A percentile compares a stretch with the other conserved stretches of the same genome.
phyloP scores from a whole-genome alignment of 1,139 yeast species.

The Hansenula lynferdii region DNA sequence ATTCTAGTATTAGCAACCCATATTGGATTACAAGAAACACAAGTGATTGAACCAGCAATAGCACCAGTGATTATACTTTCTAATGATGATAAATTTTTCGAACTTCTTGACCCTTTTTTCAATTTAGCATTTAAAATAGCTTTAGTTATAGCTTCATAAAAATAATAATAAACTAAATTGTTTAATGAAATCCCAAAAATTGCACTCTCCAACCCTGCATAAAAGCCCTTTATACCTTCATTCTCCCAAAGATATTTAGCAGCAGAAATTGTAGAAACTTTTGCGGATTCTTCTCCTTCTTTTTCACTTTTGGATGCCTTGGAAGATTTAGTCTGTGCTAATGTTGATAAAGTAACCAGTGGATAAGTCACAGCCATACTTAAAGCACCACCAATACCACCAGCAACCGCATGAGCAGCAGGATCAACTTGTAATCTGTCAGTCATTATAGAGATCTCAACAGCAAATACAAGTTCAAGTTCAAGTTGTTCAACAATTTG shows the following conservation, averaged over 20 bases:
- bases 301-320: constrained; percentile 25
- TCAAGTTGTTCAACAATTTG: too few species aligned
- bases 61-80: constrained; percentile 82
- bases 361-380: constrained; percentile 84
- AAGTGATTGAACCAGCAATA: constrained; percentile 83
- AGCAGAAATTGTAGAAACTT: constrained; percentile 19
- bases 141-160: constrained; percentile 69
- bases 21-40: constrained; percentile 84
- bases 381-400: constrained; percentile 90
- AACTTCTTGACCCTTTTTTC: constrained; percentile 20
- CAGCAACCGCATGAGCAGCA: constrained; percentile 83
- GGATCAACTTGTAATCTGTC: constrained; percentile 34
- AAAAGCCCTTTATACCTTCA: constrained; percentile 70
- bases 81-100: constrained; percentile 41
- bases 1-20: constrained; percentile 94
- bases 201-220: constrained; percentile 86
- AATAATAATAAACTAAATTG: constrained; percentile 86
- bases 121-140: constrained; percentile 33
- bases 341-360: constrained; percentile 73
- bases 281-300: constrained; percentile 11
- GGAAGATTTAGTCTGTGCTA: constrained; percentile 68
- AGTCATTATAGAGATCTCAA: constrained; percentile 15
- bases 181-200: constrained; percentile 81
- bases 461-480: too few species aligned
- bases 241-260: constrained; percentile 45